Evolutionary conservation across 805 yeast species (phyloP).

Genomic region (Citeromyces nyonsensis): DNA sequence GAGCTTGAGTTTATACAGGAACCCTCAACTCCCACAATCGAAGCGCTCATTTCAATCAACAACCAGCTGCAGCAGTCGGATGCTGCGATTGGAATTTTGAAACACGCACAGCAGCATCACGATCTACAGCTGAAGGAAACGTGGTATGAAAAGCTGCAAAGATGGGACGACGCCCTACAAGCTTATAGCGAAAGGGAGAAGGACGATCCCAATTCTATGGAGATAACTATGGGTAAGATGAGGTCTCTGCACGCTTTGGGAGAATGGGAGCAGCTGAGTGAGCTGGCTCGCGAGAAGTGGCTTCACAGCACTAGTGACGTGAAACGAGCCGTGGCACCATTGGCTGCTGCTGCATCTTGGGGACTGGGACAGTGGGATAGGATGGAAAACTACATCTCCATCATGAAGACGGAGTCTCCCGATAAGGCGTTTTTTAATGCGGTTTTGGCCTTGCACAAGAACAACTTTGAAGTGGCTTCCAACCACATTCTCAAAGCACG

Average conservation of each 20-base stretch:
- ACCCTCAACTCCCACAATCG: conserved; percentile 84
- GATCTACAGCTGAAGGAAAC: conserved; percentile 87
- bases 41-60: conserved; percentile 80
- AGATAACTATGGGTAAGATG: conserved; percentile 94
- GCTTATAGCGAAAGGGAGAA: conserved; percentile 76
- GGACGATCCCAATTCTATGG: conserved; percentile 55
- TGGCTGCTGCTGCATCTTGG: conserved; percentile 99
- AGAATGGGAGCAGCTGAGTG: conserved; percentile 90
- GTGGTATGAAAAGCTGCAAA: conserved; percentile 91
- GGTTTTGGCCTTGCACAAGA: conserved; percentile 69
- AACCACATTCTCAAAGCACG: conserved; percentile 73
- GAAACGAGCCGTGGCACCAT: conserved; percentile 78
- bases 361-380: conserved; percentile 94
- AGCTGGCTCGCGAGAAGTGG: conserved; percentile 83
- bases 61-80: conserved; percentile 93
- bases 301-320: conserved; percentile 52
- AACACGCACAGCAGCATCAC: conserved; percentile 86
- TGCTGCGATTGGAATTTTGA: conserved; percentile 93
- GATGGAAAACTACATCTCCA: conserved; percentile 82
- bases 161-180: conserved; percentile 95
- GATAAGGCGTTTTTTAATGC: conserved; percentile 94
- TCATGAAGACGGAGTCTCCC: conserved; percentile 85
- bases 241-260: conserved; percentile 96
- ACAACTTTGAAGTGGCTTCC: conserved; percentile 71
- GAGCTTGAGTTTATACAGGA: conserved; percentile 91